A percentile compares a stretch with the other conserved stretches of the same genome.
These are phyloP conservation scores for Grosmannia huntii DNA, from an alignment of 2,329 filamentous ascomycete species.

Conservation along the genomic window DNA sequence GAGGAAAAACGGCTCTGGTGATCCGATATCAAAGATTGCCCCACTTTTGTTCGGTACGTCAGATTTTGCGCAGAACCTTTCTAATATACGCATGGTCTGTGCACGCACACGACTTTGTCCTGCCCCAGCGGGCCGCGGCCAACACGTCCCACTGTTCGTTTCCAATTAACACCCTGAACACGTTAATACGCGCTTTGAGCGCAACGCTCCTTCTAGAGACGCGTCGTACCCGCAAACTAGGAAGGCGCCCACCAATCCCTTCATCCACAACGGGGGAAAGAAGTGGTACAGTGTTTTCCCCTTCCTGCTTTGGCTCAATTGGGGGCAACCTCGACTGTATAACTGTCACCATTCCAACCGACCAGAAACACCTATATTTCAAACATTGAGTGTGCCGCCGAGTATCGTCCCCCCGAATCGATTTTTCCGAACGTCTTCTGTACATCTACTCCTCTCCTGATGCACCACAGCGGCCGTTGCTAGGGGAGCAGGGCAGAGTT, in stretches of 20 bases:
- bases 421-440: not conserved
- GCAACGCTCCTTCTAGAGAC: not conserved
- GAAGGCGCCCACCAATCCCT: slow-evolving; percentile 3
- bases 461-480: not conserved
- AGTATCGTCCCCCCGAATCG: not conserved
- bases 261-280: not conserved
- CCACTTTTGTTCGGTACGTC: not conserved
- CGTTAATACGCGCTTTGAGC: slow-evolving; percentile 9
- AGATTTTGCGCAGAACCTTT: not conserved
- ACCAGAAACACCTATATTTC: not conserved
- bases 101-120: not conserved
- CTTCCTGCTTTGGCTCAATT: not conserved
- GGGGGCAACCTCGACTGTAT: not conserved
- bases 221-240: slow-evolving; percentile 7
- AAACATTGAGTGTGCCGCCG: not conserved
- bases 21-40: not conserved
- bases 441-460: not conserved
- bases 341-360: not conserved
- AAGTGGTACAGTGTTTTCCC: not conserved
- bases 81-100: not conserved
- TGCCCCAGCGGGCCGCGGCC: not conserved
- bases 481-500: not conserved
- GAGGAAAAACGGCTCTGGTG: not conserved
- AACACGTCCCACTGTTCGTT: slow-evolving; percentile 1
- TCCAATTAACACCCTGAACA: not conserved